Conservation (phyloP, 148 eudicot genomes). For the Spergularia bocconei region DNA sequence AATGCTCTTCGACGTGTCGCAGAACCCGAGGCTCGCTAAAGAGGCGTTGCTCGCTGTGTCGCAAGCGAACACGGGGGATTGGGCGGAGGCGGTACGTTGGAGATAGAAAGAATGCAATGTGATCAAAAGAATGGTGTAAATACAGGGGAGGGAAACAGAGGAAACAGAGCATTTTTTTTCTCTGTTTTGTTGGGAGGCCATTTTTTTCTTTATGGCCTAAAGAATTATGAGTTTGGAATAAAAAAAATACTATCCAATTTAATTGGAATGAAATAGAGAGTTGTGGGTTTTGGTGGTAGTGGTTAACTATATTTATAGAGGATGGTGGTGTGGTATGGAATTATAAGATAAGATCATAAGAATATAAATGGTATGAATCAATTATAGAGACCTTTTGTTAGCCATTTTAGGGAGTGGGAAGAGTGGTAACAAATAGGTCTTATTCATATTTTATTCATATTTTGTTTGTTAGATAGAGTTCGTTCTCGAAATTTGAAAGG, state of each 20-base stretch:
- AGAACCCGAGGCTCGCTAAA: conserved; percentile 41
- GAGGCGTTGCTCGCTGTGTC: conserved; percentile 39
- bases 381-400: not conserved
- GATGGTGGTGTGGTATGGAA: not conserved
- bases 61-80: conserved; percentile 52
- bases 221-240: not conserved
- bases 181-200: conserved; percentile 38
- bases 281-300: conserved; percentile 11
- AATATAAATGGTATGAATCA: not conserved
- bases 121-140: conserved; percentile 4
- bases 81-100: conserved; percentile 19
- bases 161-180: conserved; percentile 31
- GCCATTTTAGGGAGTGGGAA: not conserved
- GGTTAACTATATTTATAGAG: conserved; percentile 30
- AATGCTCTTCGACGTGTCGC: conserved; percentile 38
- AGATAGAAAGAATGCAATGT: conserved; percentile 5
- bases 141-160: conserved; percentile 33
- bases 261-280: not conserved
- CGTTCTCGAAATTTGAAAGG: not conserved
- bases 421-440: not conserved
- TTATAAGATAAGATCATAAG: not conserved
- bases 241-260: not conserved
- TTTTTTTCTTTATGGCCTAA: conserved; percentile 22
- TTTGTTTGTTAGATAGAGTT: too few species aligned
- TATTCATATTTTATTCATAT: not conserved